These are phyloP conservation scores for Globisporangium megalacanthum DNA, from an alignment of 352 stramenopile species.

Conservation along the genomic window DNA sequence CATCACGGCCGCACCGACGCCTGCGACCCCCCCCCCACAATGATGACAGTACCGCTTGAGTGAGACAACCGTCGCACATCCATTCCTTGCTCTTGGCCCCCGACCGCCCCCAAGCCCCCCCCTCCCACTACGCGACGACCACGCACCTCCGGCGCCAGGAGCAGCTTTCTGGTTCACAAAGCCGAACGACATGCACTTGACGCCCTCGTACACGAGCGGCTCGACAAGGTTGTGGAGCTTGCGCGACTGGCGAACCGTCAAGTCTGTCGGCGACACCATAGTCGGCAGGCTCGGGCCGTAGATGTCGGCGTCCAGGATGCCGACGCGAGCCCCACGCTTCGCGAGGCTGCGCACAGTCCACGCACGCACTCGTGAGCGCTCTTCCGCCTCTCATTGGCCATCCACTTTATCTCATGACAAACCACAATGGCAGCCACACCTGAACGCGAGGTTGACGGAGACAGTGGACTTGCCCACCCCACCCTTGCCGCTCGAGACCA, in stretches of 20 bases:
- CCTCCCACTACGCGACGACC: neutral
- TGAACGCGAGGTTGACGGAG: constrained; percentile 97
- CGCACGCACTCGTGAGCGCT: neutral
- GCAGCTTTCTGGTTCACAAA: constrained; percentile 87
- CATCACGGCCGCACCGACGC: constrained; percentile 91
- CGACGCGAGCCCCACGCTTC: constrained; percentile 90
- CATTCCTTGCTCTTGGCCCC: too few species aligned
- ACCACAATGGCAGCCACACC: constrained; percentile 33
- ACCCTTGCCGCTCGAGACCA: constrained; percentile 93
- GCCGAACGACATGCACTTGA: constrained; percentile 92
- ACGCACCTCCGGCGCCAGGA: constrained; percentile 57
- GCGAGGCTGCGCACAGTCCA: constrained; percentile 42
- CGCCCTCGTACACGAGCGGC: constrained; percentile 80
- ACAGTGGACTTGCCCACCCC: constrained; percentile 99
- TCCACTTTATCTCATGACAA: too few species aligned
- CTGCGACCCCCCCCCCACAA: constrained; percentile 12
- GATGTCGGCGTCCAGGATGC: constrained; percentile 99
- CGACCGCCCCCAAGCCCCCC: constrained; percentile 1
- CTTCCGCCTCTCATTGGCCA: too few species aligned
- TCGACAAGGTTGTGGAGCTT: constrained; percentile 72
- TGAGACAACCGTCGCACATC: too few species aligned
- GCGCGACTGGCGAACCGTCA: constrained; percentile 61
- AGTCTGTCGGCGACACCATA: constrained; percentile 86
- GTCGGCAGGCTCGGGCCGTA: constrained; percentile 98
- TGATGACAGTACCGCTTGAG: constrained; percentile 11